Evolutionary conservation across 2,329 filamentous ascomycete genomes (phyloP), one percentile per base, ranked within the genome.

Genomic region (Paraphaeosphaeria sporulosa): DNA sequence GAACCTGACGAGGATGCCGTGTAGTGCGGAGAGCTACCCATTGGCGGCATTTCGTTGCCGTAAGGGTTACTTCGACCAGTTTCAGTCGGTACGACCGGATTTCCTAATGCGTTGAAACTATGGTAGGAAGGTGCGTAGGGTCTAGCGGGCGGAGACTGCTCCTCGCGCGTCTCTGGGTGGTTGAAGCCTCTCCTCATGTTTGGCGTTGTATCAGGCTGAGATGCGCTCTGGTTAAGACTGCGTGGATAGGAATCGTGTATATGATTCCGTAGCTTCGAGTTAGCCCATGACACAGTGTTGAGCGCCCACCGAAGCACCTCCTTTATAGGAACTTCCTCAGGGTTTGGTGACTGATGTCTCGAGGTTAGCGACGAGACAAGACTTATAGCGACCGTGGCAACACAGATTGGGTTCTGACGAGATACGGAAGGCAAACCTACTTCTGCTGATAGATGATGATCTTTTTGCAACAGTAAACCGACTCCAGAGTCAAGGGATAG

Each of bases 1-100:
- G 79, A 80, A 58, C 76, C 75, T 5, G 84, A 85, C 27, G 86
- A 85, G 66, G 79, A 80, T 21, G 61, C 55, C 10, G 63, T 66
- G 30, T 66, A 62, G 27, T 70, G 68, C 15, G 70, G 68, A 27
- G 70, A 72, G 46, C 62, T 64, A 1, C 55, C 54, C 19, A 64
- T 58, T 10, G 64, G 54, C 15, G 57, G 60, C 30, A 61, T 59
- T 15, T 70, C 70, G 50, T 42, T 63, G 9, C 63, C 54, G 53
- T 68, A 69, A 13, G 58, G 60, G 44, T 64, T 61, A 44, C 66
- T 63, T 64, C 66, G 66, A 53, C 21, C 59, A 15, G 71, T 65
- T 23, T 73, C 71, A 38, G 61, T 30, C 19, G 51, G n/a, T 25
- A 57, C 50, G 19, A 53, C 49, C 3, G 68, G 47, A 55, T 67